phyloP scores from a whole-genome alignment of 1,139 yeast genomes.

The Zygosaccharomyces pseudobailii region DNA sequence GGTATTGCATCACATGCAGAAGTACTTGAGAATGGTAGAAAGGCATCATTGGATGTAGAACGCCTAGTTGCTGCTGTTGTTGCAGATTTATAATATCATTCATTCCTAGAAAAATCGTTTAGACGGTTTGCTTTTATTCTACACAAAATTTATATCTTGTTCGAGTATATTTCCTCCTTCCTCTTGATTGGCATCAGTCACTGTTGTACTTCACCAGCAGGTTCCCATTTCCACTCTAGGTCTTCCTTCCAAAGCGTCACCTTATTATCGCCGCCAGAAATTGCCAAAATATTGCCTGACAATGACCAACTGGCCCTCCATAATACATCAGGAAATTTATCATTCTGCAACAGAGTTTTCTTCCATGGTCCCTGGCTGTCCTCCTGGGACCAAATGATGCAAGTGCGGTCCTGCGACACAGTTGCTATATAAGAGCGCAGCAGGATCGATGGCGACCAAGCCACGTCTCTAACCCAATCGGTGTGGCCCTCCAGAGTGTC shows the following conservation, averaged over 20 bases:
- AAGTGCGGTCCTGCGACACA: slow-evolving; percentile 95
- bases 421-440: slow-evolving; percentile 92
- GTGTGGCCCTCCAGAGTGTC: slow-evolving; percentile 81
- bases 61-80: slow-evolving; percentile 61
- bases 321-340: slow-evolving; percentile 90
- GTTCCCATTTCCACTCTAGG: slow-evolving; percentile 90
- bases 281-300: slow-evolving; percentile 92
- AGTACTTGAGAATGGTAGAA: slow-evolving; percentile 76
- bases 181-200: slow-evolving; percentile 25
- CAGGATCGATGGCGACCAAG: slow-evolving; percentile 92
- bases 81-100: slow-evolving; percentile 34
- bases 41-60: slow-evolving; percentile 79
- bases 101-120: neutral
- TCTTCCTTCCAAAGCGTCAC: slow-evolving; percentile 96
- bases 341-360: slow-evolving; percentile 66
- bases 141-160: slow-evolving; percentile 1
- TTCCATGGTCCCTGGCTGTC: slow-evolving; percentile 69
- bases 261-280: slow-evolving; percentile 93
- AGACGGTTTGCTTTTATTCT: neutral
- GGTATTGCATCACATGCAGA: slow-evolving; percentile 91
- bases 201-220: slow-evolving; percentile 91
- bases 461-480: slow-evolving; percentile 98
- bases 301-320: slow-evolving; percentile 99
- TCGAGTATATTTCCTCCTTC: neutral
- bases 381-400: slow-evolving; percentile 87